These are phyloP conservation scores for Geoglossum cookeanum DNA, from an alignment of 2,329 filamentous ascomycete genomes.

Conservation along the genomic window DNA sequence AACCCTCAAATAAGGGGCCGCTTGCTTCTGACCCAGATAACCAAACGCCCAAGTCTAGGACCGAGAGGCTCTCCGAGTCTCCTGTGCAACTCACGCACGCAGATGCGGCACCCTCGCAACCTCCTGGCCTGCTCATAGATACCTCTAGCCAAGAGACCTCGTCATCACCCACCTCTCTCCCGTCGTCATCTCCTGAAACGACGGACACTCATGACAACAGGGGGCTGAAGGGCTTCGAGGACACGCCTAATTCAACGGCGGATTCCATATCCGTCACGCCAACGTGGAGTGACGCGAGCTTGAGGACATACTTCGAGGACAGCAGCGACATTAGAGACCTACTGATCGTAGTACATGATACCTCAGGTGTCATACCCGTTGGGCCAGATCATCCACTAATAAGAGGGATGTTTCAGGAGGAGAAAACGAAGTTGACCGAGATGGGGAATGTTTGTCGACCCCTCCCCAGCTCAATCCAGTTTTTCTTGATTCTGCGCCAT, in stretches of 20 bases:
- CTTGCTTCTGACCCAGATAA: not conserved
- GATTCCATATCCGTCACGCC: conserved; percentile 31
- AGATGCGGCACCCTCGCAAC: not conserved
- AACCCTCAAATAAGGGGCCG: conserved; percentile 2
- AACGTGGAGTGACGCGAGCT: conserved; percentile 70
- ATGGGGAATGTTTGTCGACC: conserved; percentile 37
- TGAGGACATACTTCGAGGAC: conserved; percentile 82
- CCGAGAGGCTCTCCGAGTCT: conserved; percentile 43
- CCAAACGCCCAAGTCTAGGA: not conserved
- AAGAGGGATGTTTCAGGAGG: conserved; percentile 62
- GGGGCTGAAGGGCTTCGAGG: conserved; percentile 18
- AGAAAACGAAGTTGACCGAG: conserved; percentile 68
- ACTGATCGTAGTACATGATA: conserved; percentile 82
- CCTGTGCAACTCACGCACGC: conserved; percentile 31
- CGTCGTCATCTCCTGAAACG: conserved; percentile 2
- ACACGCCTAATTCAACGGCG: conserved; percentile 35
- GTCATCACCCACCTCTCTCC: not conserved
- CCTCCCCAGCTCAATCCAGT: not conserved
- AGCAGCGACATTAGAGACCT: conserved; percentile 77
- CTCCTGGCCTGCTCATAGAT: not conserved
- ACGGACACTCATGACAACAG: conserved; percentile 13
- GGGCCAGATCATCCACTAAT: conserved; percentile 74
- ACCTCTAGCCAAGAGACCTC: not conserved
- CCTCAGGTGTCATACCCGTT: conserved; percentile 60
- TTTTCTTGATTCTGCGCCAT: not conserved